Base-by-base conservation (phyloP, 2,329 filamentous ascomycete genomes). In the Colletotrichum sp. region DNA sequence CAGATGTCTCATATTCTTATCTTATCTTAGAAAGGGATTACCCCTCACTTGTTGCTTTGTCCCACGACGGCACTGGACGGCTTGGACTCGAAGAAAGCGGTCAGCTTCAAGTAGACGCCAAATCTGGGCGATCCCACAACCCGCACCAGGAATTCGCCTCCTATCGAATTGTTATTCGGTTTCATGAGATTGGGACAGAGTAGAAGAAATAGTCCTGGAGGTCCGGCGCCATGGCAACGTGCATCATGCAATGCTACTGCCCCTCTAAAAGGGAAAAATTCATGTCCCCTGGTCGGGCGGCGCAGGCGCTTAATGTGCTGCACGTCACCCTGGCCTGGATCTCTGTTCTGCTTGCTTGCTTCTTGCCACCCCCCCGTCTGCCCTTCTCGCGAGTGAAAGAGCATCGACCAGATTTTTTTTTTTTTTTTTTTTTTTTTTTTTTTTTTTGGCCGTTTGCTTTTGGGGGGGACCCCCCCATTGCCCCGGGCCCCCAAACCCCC, bases 241-340 rank as follows among this genome's bases (percentile, higher is more conserved):
- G 74, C 74, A 74, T 60, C 36, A 52, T 68, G 73, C 65, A 72
- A 72, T 72, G 64, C 66, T 59, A 64, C 73, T 32, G 72, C 70
- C 70, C 52, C 21, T 69, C 64, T 48, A 18, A 32, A 67, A 59
- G 30, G 28, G 21, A 43, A 34, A 30, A 75, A n/a, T 30, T 36
- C n/a, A 67, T 39, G 61, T 39, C 64, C 39, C 70, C 57, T 64
- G 63, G 57, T 59, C 34, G 26, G 43, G 73, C 72, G 68, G 72
- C 69, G 72, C 65, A 57, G 64, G 73, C 73, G 64, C 73, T 72
- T 75, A 71, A 32, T 55, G 43, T 48, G 64, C 73, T 75, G 73
- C 73, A 75, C 73, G 73, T 75, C 73, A 75, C 73, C 48, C 59
- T 32, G 59, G 59, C 59, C 30, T 61, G 65, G 74, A 66, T 52